These are phyloP conservation scores for Avena insularis DNA, from an alignment of 176 grass and related monocot species.

Conservation along the genomic window DNA sequence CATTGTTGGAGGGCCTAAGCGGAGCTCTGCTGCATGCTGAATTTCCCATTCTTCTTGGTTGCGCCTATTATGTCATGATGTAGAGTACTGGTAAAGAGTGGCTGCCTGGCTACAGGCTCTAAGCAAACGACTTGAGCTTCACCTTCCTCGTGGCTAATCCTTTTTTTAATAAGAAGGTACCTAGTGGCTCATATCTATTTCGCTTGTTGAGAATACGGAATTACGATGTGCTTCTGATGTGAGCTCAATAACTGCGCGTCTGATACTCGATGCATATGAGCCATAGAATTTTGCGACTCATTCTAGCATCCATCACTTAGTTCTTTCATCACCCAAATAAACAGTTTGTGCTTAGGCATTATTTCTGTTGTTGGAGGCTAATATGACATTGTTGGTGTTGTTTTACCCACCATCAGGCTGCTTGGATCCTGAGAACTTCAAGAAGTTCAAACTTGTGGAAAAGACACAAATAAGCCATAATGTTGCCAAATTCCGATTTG, in stretches of 20 bases:
- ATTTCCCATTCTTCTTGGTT: neutral
- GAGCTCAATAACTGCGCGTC: neutral
- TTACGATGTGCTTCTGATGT: neutral
- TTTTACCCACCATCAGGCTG: conserved; percentile 44
- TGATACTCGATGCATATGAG: neutral
- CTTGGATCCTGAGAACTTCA: conserved; percentile 94
- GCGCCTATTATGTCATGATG: neutral
- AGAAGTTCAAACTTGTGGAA: conserved; percentile 83
- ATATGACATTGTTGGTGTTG: neutral
- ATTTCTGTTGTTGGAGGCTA: conserved; percentile 3
- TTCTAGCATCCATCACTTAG: neutral
- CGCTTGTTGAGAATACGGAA: neutral
- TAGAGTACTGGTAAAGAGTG: neutral
- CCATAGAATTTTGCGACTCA: neutral
- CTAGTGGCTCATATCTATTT: neutral
- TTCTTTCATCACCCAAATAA: neutral
- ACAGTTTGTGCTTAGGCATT: neutral
- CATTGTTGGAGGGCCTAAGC: neutral
- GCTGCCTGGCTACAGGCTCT: neutral
- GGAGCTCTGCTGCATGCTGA: neutral
- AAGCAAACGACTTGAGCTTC: neutral
- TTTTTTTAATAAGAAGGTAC: too few species aligned
- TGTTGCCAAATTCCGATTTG: conserved; percentile 88
- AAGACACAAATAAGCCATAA: conserved; percentile 93
- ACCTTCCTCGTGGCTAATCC: neutral